Base-by-base conservation (phyloP, 2,329 filamentous ascomycete genomes). In the Calonectria leucothoes region DNA sequence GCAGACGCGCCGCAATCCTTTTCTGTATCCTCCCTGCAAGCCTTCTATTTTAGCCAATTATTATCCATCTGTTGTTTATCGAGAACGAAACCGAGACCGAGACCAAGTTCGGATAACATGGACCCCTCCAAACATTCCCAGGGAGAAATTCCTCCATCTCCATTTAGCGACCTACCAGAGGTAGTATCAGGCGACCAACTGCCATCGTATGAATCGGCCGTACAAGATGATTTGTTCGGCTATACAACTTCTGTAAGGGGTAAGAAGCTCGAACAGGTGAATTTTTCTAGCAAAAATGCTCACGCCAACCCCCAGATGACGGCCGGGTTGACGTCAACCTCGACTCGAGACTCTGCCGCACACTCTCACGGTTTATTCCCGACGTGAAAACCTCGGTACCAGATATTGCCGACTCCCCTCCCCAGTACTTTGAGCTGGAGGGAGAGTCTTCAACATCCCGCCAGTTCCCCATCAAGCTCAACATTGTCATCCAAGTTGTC, bases 401-500 rank as follows among this genome's bases (percentile, higher is more conserved):
- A 33, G 63, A 70, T 10, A 33, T 14, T 25, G 11, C 35, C 20
- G 45, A 74, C 23, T 33, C 68, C 6, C 51, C 68, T 42, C 69
- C 72, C 3, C 27, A 65, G 8, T 70, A 68, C 12, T 33, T 45
- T 10, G 59, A 65, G n/a, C 23, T 69, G 14, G 42, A 31, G 15
- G 61, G 45, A 49, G 66, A 67, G 15, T 52, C 66, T 3, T 68
- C 72, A 7, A 31, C 25, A 31, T 37, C 63, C 17, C 31, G 37
- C 48, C 48, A 66, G 15, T 72, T 74, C 51, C 74, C 66, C 48
- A 55, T 74, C 63, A 75, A 66, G 42, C 71, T 72, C n/a, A 95
- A 95, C 82, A 93, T 96, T 66, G 93, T 95, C 23, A 92, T 96
- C 73, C 94, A 95, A 88, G 93, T 95, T 6, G 94, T 96, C 75